Base-by-base conservation (phyloP, 2,329 filamentous ascomycete genomes). In the Venturia oleaginea region DNA sequence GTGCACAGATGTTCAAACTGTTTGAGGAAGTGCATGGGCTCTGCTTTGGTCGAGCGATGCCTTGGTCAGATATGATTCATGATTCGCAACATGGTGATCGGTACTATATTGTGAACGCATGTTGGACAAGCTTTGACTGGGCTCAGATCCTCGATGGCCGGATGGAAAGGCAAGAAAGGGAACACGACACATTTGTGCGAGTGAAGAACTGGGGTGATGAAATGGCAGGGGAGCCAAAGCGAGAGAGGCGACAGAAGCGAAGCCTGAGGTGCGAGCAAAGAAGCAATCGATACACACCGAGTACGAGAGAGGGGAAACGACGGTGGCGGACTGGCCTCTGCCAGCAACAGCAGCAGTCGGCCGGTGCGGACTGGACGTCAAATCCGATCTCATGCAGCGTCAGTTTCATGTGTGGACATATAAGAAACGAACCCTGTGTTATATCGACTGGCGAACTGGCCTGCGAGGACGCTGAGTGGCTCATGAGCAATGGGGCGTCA, bases 1-100 rank as follows among this genome's bases (percentile, higher is more conserved):
- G 70, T 71, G 70, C 69, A 70, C 68, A 72, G 72, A 74, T 66
- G 73, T 75, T 73, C 73, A 74, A 69, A 69, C 73, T 72, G 74
- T 76, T 75, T 70, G 70, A 74, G 69, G 65, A 61, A 64, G 68
- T 72, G 72, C 74, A 75, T 68, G 72, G 70, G 63, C 68, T 48
- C n/a, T 67, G 74, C 71, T 71, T 73, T 71, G 69, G 54, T 27
- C 38, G 46, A 51, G 55, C 10, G 55, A 61, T 37, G 37, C 37
- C 63, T 64, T 32, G 19, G 54, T 27, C 43, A 55, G 55, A 15
- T 48, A 34, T 43, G 27, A 24, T 30, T 46, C 63, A 61, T 34
- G 54, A 64, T 46, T 48, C 57, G 54, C 63, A 38, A 37, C 51
- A 40, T 43, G 42, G 37, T 64, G 54, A 17, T 62, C 60, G 60